Conservation (phyloP, 2,329 filamentous ascomycete genomes). For the Botrytis elliptica region DNA sequence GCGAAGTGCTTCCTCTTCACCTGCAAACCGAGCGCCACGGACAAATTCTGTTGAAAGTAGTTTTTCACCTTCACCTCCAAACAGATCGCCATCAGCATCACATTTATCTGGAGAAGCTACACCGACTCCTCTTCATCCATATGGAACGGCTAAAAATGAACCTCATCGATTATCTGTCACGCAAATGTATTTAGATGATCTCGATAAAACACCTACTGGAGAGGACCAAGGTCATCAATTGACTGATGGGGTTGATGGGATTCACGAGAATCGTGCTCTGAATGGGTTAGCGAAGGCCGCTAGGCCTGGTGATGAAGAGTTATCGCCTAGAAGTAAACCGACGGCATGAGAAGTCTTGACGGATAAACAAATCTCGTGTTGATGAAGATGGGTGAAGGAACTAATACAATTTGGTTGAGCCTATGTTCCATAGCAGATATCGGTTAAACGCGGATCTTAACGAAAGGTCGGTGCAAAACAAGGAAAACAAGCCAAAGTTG, state of each 20-base stretch:
- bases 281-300: not conserved
- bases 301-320: not conserved
- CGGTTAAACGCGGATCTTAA: not conserved
- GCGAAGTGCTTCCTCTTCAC: not conserved
- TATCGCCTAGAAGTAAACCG: conserved; percentile 16
- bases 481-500: not conserved
- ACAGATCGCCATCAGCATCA: not conserved
- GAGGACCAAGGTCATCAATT: not conserved
- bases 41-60: not conserved
- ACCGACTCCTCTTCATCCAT: not conserved
- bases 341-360: not conserved
- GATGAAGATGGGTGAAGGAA: not conserved
- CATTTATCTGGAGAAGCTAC: not conserved
- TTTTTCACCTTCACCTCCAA: not conserved
- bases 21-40: not conserved
- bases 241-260: not conserved
- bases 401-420: no score
- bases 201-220: not conserved
- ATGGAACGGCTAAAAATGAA: not conserved
- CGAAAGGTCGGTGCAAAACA: not conserved
- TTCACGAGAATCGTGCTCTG: not conserved
- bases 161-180: not conserved
- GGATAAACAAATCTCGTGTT: not conserved
- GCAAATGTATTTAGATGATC: not conserved
- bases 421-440: not conserved